These are phyloP conservation scores for Avicennia marina DNA, from an alignment of 257 asterid genomes.

Conservation along the genomic window DNA sequence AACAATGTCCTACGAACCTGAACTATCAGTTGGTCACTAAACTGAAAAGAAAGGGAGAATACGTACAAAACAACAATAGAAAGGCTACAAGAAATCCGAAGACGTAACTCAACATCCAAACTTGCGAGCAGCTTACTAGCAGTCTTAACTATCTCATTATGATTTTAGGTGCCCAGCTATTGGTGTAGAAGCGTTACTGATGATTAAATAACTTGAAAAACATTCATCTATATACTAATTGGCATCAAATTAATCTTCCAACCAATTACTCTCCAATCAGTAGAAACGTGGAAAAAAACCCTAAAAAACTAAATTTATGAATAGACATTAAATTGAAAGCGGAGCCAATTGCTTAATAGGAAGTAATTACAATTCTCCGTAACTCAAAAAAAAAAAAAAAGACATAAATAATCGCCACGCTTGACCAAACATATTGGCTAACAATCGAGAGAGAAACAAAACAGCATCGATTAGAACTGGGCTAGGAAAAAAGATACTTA, in stretches of 20 bases:
- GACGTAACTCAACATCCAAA: background rate
- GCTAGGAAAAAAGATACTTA: background rate
- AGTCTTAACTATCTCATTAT: background rate
- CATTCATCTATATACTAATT: background rate
- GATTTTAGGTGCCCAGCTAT: background rate
- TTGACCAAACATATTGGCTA: constrained; percentile 4
- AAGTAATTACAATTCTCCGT: background rate
- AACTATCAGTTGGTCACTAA: background rate
- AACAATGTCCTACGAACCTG: background rate
- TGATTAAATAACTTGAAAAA: background rate
- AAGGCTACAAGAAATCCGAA: background rate
- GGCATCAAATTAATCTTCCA: background rate
- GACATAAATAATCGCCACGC: too few relatives aligned
- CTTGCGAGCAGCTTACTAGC: background rate
- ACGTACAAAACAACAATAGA: background rate
- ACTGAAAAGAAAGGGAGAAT: background rate
- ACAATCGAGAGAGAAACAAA: constrained; percentile 1
- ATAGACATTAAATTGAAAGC: constrained; percentile 1
- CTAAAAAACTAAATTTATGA: background rate
- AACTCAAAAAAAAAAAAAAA: background rate
- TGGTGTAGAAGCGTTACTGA: background rate
- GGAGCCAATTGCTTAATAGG: too few relatives aligned
- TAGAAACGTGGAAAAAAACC: constrained; percentile 1
- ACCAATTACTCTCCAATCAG: background rate
- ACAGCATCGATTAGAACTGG: background rate